Conservation (phyloP, 345 rosid species). For the Gossypium herbaceum region DNA sequence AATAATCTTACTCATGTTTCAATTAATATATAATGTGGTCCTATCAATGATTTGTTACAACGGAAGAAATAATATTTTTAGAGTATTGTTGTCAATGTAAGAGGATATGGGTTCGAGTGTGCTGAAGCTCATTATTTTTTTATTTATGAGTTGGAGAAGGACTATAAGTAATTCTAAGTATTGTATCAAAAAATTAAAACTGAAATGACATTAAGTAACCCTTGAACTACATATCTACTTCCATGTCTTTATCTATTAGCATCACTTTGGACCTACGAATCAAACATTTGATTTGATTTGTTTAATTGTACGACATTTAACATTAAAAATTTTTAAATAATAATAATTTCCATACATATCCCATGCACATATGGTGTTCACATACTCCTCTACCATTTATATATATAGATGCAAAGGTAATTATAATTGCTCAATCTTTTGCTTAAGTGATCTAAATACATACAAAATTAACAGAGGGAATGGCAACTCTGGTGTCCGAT, state of each 20-base stretch:
- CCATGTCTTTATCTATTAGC: neutral
- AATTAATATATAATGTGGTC: too few species aligned
- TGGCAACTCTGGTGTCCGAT: neutral
- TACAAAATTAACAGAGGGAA: neutral
- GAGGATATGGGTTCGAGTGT: too few species aligned
- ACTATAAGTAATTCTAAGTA: rapidly evolving
- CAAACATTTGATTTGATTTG: neutral
- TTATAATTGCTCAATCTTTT: neutral
- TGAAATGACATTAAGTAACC: neutral
- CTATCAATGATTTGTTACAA: too few species aligned
- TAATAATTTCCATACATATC: neutral
- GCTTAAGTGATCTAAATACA: neutral
- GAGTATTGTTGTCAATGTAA: too few species aligned
- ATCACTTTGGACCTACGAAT: neutral
- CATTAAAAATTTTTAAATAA: neutral
- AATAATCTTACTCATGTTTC: neutral
- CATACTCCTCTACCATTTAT: neutral
- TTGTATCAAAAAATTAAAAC: neutral
- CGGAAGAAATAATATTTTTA: too few species aligned
- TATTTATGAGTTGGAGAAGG: too few species aligned
- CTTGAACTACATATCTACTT: neutral
- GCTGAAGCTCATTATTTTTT: too few species aligned
- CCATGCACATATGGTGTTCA: neutral
- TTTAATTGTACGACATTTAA: neutral
- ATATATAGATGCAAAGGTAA: neutral